A percentile compares a stretch with the other conserved stretches of the same genome.
Evolutionary conservation across 108 stramenopile genomes (phyloP).

Genomic region (Cyclotella atomus): DNA sequence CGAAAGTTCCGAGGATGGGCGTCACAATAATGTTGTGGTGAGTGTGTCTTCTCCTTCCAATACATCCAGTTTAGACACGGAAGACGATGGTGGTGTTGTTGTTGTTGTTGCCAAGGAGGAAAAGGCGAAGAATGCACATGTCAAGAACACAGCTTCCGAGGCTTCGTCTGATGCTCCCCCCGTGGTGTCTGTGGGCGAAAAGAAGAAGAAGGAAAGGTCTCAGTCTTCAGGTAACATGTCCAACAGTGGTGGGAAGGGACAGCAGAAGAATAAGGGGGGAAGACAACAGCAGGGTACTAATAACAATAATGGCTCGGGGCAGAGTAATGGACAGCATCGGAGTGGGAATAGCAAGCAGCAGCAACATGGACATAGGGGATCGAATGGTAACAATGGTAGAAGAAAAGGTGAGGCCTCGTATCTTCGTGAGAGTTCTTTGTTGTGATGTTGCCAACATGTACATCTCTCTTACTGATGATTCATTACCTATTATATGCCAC

Average conservation of each 20-base stretch:
- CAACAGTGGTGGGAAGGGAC: background rate
- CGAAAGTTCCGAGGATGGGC: background rate
- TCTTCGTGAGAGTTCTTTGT: background rate
- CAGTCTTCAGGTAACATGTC: background rate
- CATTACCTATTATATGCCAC: background rate
- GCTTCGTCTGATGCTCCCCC: background rate
- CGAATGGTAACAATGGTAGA: slow-evolving; percentile 1
- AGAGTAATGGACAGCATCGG: background rate
- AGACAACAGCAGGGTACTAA: background rate
- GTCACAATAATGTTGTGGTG: slow-evolving; percentile 8
- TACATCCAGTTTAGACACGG: background rate
- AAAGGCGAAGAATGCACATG: background rate
- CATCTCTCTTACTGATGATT: background rate
- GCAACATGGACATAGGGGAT: background rate
- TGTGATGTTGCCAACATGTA: background rate
- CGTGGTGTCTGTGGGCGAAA: background rate
- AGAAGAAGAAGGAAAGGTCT: background rate
- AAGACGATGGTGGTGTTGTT: no score
- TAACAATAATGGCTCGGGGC: background rate
- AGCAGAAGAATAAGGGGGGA: background rate
- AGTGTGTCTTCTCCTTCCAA: background rate
- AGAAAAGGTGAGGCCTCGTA: slow-evolving; percentile 21
- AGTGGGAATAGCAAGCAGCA: slow-evolving; percentile 12
- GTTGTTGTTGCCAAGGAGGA: no score
- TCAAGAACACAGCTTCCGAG: background rate